Evolutionary conservation across 1,139 yeast genomes (phyloP).

Genomic region (Candida labiduridarum): DNA sequence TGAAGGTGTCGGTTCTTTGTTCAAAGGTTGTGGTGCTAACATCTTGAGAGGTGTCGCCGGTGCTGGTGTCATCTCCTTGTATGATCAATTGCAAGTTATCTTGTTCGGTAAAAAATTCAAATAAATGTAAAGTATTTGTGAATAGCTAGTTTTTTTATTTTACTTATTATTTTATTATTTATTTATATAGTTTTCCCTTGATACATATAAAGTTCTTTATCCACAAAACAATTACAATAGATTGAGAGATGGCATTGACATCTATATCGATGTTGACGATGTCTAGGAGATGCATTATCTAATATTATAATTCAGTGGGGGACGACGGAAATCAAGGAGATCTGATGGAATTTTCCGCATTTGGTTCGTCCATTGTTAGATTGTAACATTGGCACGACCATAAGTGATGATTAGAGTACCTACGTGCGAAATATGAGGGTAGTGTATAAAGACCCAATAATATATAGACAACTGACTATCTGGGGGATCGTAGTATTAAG

Average conservation of each 20-base stretch:
- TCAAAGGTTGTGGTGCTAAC: constrained; percentile 61
- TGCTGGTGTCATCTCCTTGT: constrained; percentile 58
- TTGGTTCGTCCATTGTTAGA: too few species aligned
- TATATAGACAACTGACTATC: too few species aligned
- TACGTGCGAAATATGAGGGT: too few species aligned
- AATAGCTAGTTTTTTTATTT: background rate
- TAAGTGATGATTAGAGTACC: too few species aligned
- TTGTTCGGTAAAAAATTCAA: constrained; percentile 53
- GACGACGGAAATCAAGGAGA: too few species aligned
- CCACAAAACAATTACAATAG: background rate
- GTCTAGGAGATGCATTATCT: too few species aligned
- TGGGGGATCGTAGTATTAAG: too few species aligned
- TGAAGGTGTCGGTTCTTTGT: constrained; percentile 53
- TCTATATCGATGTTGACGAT: background rate
- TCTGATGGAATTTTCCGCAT: too few species aligned
- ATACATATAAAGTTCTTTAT: background rate
- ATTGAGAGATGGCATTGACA: background rate
- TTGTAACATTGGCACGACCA: too few species aligned
- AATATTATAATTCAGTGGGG: too few species aligned
- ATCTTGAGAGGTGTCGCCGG: constrained; percentile 62
- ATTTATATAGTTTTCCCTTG: background rate
- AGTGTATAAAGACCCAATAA: too few species aligned
- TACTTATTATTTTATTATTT: background rate
- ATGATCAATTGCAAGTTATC: constrained; percentile 55
- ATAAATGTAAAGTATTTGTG: constrained; percentile 14